Base-by-base conservation (phyloP, 495 filamentous ascomycete species). In the Penicillium chermesinum region DNA sequence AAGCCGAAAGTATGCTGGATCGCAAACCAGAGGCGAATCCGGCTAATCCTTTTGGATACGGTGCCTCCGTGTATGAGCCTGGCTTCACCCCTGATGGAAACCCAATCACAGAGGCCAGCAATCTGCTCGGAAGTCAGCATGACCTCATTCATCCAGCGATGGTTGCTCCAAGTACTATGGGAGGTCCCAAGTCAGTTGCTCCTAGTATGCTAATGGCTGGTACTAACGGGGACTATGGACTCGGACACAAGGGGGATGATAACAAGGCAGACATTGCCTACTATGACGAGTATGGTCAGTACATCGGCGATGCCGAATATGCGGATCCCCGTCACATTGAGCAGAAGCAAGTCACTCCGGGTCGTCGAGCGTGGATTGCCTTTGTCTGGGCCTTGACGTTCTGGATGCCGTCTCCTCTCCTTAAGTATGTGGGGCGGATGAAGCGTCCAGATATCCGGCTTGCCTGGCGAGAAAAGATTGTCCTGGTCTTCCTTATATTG, bases 1-100 rank as follows among this genome's bases (percentile, higher is more conserved):
- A 97, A 66, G 91, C 91, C 9, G 93, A 98, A 66, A 87, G 81
- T 49, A 95, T 96, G 87, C 82, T 97, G 20, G 93, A 98, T 61
- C 67, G 96, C 48, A 95, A 94, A 64, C 83, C 87, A 1, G 69
- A 71, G n/a, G 69, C 71, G 9, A 49, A 44, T 13, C 54, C 63
- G 12, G n/a, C 53, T 27, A 57, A 66, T 44, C 53, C 67, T 37
- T 62, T 69, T 48, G 59, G 62, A 49, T 68, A 64, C 44, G 62
- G 63, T 2, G 62, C 55, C 34, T 50, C 47, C 18, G 57, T 67
- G 54, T 61, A 70, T 16, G 70, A 73, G 27, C 32, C 57, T 12
- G 55, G 57, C 15, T 49, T 55, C 17, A 52, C 66, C 7, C 52
- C 58, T 15, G 65, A 67, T 36, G 58, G 39, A 37, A 61, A 52